Evolutionary conservation across 148 eudicot genomes (phyloP), one percentile per base, ranked within the genome.

Genomic region (Amaranthus palmeri): DNA sequence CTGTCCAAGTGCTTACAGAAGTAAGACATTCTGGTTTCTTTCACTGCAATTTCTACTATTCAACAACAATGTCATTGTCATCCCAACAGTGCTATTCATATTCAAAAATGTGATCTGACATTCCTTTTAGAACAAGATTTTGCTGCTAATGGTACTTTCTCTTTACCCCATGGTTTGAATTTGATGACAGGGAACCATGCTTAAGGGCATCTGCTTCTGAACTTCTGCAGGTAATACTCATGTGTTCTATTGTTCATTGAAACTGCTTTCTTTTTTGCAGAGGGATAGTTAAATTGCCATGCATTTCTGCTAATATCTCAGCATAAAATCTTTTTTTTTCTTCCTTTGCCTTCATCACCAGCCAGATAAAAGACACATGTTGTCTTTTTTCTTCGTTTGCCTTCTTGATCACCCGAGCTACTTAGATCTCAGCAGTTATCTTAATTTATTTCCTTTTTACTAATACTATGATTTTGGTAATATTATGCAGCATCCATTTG

Each of bases 181-280:
- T 66, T 73, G 74, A 49, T 56, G 59, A 53, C 86, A 89, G 95
- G 83, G 95, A 89, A 68, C 88, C 91, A 50, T 75, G 81, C 65
- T 78, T 83, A 43, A 85, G 98, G 86, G 76, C 91, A 61, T 75
- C 89, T 68, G 97, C 98, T 70, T 77, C 95, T 63, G 97, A 86
- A 61, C 77, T 89, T 51, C 84, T 89, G 66, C 81, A 85, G 87
- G 95, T 89, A 76, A 10, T 63, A 73, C 50, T 67, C 70, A 51
- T 61, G 40, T 52, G 15, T 65, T 61, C 49, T 54, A 45, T 12
- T 53, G 9, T 55, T 74, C 50, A 49, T 48, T 70, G 9, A 0
- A 3, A 9, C 8, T 45, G 8, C 14, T 15, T 48, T 45, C 44
- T 11, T 5, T 5, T 45, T 63, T 40, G 1, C 46, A 61, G 53